phyloP scores from a whole-genome alignment of 495 filamentous ascomycete genomes.

The Bacidia rubella region DNA sequence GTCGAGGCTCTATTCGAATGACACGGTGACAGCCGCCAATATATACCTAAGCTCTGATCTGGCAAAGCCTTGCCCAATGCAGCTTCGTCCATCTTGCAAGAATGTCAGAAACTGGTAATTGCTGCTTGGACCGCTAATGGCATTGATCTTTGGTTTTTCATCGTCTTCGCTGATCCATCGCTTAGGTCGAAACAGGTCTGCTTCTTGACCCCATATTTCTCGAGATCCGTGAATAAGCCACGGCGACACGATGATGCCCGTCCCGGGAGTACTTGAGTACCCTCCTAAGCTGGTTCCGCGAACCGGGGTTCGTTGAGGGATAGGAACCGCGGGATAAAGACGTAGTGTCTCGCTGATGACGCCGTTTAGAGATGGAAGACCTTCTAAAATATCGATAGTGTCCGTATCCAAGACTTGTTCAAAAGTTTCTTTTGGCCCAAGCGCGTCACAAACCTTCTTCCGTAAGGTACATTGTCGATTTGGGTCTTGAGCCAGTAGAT shows the following conservation, averaged over 20 bases:
- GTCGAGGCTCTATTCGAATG: no score
- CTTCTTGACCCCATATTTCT: conserved; percentile 30
- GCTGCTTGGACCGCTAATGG: conserved; percentile 31
- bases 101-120: conserved; percentile 37
- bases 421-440: no score
- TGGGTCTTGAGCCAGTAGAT: no score
- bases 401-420: no score
- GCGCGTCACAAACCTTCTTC: no score
- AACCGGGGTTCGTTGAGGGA: conserved; percentile 34
- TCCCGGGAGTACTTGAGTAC: conserved; percentile 32
- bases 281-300: conserved; percentile 33
- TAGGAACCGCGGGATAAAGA: conserved; percentile 37
- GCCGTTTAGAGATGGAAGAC: no score
- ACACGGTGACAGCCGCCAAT: no score
- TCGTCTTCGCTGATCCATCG: conserved; percentile 28
- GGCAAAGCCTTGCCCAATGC: conserved; percentile 40
- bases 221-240: conserved; percentile 30
- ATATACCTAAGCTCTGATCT: conserved; percentile 28
- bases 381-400: no score
- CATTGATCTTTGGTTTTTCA: conserved; percentile 6
- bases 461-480: no score
- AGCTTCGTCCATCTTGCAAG: conserved; percentile 34
- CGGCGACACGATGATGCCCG: conserved; percentile 30
- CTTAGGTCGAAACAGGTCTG: conserved; percentile 31
- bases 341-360: conserved; percentile 37